Evolutionary conservation across 208 protist species (phyloP), one percentile per base, ranked within the genome.

Genomic region (Naegleria fowleri): DNA sequence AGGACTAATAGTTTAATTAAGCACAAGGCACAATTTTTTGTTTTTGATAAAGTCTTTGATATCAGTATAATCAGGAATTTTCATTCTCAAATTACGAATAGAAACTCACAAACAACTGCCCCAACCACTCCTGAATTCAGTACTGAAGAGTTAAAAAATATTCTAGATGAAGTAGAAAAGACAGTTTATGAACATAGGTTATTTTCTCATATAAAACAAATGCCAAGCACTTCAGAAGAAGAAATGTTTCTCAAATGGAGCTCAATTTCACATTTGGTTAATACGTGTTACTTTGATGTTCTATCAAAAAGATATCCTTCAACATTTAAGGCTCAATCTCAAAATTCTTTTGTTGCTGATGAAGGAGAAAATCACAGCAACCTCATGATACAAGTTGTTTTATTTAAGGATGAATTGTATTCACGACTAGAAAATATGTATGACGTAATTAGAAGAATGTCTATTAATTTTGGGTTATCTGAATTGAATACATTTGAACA

Each of bases 101-200:
- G 43, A 48, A 48, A 48, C 7, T 9, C 43, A 48, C 43, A 48
- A 48, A 9, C 1, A 1, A 48, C 43, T 9, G 43, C 43, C 7
- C 43, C 43, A 48, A 7, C 43, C 7, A 48, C 7, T 48, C 43
- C 43, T 48, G 43, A 48, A 48, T 48, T 48, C 43, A 48, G 43
- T 48, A 48, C 43, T 38, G 29, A 88, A 52, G 87, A 91, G 9
- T 89, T 89, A 67, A 38, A 52, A 52, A 48, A 89, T 40, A 41
- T 55, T 41, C 59, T 89, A 89, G 89, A 91, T 88, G n/a, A 91
- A 89, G 59, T 79, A 79, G 55, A 67, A 67, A 29, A 91, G 39
- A 6, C 43, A 48, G 19, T 75, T 40, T 41, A 83, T 11, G 29
- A 41, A 52, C 87, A 91, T 55, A 79, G 89, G 89, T 58, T 55